A percentile compares a stretch with the other conserved stretches of the same genome.
Conservation (phyloP, 352 stramenopile species). For the Phytopythium vexans region DNA sequence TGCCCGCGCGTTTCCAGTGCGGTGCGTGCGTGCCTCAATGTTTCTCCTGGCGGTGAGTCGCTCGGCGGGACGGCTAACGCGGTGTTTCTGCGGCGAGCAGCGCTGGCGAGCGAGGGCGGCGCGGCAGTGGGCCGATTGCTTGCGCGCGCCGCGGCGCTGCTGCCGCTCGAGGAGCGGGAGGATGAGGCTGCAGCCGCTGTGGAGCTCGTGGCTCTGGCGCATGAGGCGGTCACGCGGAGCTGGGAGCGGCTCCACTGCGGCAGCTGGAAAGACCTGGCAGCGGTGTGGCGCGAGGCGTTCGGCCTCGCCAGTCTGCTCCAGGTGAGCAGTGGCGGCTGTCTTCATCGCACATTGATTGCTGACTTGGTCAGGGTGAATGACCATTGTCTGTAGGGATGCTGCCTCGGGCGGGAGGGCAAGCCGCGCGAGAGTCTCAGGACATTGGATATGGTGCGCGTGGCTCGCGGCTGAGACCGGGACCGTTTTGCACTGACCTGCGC, state of each 20-base stretch:
- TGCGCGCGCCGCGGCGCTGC: slow-evolving; percentile 9
- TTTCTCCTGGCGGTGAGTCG: background rate
- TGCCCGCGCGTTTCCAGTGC: slow-evolving; percentile 16
- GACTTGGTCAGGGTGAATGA: background rate
- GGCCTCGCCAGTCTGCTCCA: slow-evolving; percentile 48
- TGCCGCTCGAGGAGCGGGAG: background rate
- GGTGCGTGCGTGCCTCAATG: slow-evolving; percentile 12
- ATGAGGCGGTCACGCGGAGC: slow-evolving; percentile 47
- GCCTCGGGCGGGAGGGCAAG: slow-evolving; percentile 18
- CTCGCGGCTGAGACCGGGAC: background rate
- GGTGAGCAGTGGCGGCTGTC: slow-evolving; percentile 11
- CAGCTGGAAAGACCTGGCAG: slow-evolving; percentile 57
- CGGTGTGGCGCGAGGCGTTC: slow-evolving; percentile 63
- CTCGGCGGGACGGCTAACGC: background rate
- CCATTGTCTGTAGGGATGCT: slow-evolving; percentile 19
- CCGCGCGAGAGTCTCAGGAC: slow-evolving; percentile 31
- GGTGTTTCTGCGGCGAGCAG: slow-evolving; percentile 13
- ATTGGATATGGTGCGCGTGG: slow-evolving; percentile 56
- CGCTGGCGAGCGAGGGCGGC: slow-evolving; percentile 36
- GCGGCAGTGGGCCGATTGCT: slow-evolving; percentile 44
- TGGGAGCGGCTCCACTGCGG: slow-evolving; percentile 78
- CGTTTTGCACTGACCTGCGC: background rate
- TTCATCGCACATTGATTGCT: background rate
- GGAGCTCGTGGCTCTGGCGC: slow-evolving; percentile 11
- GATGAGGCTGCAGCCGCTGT: background rate